Conservation (phyloP, 1,284 basidiomycete genomes). For the Trichosporon sp. region DNA sequence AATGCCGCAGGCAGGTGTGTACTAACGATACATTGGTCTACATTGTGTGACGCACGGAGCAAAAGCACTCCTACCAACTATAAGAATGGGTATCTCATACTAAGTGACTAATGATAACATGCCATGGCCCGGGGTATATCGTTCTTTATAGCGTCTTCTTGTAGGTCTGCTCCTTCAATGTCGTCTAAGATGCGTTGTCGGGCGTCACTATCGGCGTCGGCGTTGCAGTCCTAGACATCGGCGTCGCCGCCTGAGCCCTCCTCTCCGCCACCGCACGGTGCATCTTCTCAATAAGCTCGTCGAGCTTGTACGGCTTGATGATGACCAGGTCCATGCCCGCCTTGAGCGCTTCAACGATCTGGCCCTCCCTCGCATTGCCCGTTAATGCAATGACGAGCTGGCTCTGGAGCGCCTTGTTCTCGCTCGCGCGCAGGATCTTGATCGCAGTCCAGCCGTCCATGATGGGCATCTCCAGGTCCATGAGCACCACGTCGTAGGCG, state of each 20-base stretch:
- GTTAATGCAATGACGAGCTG: slow-evolving; percentile 42
- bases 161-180: too few species aligned
- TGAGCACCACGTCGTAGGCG: slow-evolving; percentile 23
- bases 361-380: slow-evolving; percentile 37
- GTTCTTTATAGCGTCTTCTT: too few species aligned
- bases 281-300: slow-evolving; percentile 16
- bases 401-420: slow-evolving; percentile 14
- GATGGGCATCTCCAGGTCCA: slow-evolving; percentile 38
- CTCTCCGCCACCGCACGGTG: neutral
- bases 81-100: neutral
- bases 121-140: too few species aligned
- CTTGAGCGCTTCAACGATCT: slow-evolving; percentile 30
- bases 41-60: neutral
- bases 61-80: too few species aligned
- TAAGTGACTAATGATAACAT: neutral
- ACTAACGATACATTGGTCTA: neutral
- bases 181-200: too few species aligned
- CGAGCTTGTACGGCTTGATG: slow-evolving; percentile 25
- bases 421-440: slow-evolving; percentile 33
- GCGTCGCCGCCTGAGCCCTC: neutral
- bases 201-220: neutral
- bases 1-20: neutral
- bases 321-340: slow-evolving; percentile 29
- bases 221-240: neutral
- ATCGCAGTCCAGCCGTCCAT: slow-evolving; percentile 45